Conservation (phyloP, 129 eudicot genomes). For the Centrapalus pauciflorus region DNA sequence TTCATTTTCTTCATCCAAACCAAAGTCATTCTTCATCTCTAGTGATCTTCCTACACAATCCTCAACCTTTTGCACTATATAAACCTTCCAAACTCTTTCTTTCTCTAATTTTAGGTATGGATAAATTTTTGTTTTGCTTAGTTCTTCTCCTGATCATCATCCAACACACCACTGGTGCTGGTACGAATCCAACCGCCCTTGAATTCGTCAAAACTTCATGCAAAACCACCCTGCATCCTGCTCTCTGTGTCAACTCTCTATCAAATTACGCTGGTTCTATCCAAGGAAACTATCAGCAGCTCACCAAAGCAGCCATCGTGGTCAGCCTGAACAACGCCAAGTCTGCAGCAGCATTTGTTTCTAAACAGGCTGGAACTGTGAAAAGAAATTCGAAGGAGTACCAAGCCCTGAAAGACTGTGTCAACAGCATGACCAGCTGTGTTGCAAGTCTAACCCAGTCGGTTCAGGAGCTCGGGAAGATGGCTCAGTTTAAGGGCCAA, state of each 20-base stretch:
- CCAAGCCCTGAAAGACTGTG: conserved; percentile 58
- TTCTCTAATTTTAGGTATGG: conserved; percentile 29
- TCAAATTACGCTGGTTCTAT: conserved; percentile 39
- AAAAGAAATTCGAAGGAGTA: conserved; percentile 41
- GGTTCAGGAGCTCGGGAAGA: conserved; percentile 38
- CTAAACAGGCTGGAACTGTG: conserved; percentile 21
- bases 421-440: conserved; percentile 43
- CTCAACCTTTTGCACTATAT: not conserved
- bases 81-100: not conserved
- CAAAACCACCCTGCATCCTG: conserved; percentile 54
- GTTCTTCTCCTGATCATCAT: conserved; percentile 26
- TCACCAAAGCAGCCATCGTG: conserved; percentile 52
- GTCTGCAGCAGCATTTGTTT: conserved; percentile 30
- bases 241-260: conserved; percentile 55
- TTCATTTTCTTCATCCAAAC: conserved; percentile 12
- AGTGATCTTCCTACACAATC: not conserved
- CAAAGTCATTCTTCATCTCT: not conserved
- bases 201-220: conserved; percentile 55
- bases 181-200: conserved; percentile 23
- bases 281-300: conserved; percentile 40
- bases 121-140: conserved; percentile 29
- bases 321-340: conserved; percentile 52
- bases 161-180: conserved; percentile 13
- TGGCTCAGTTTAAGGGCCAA: conserved; percentile 28
- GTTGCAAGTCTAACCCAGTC: conserved; percentile 58